These are phyloP conservation scores for Mortierella sp. DNA, from an alignment of 371 early-diverging fungal genomes.

Conservation along the genomic window DNA sequence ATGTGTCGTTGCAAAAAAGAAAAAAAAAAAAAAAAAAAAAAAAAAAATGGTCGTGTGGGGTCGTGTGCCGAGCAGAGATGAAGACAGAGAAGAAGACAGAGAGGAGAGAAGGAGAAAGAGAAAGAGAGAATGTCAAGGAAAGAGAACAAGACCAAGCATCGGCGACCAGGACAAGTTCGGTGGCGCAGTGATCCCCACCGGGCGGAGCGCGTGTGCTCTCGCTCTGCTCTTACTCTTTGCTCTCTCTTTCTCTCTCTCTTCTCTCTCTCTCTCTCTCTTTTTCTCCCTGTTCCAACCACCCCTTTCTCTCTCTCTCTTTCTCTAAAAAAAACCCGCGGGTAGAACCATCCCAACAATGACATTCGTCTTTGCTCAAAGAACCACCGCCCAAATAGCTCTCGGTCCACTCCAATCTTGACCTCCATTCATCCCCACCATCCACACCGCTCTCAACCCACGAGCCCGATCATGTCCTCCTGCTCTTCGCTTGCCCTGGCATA, in stretches of 20 bases:
- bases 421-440: too few species aligned
- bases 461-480: too few species aligned
- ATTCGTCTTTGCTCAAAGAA: too few species aligned
- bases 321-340: too few species aligned
- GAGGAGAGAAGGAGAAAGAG: background rate
- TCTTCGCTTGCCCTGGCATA: too few species aligned
- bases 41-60: background rate
- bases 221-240: constrained; percentile 2
- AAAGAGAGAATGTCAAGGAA: background rate
- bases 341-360: too few species aligned
- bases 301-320: too few species aligned
- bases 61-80: too few species aligned
- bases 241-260: constrained; percentile 1
- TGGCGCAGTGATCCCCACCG: background rate
- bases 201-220: constrained; percentile 1
- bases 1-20: background rate
- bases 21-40: background rate
- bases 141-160: too few species aligned
- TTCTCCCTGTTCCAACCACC: background rate
- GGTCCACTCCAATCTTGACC: constrained; percentile 4
- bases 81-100: too few species aligned
- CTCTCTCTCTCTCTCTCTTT: background rate
- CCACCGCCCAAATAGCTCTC: background rate
- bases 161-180: background rate
- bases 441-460: too few species aligned